These are phyloP conservation scores for Candida wancherniae DNA, from an alignment of 805 yeast species.

Conservation along the genomic window DNA sequence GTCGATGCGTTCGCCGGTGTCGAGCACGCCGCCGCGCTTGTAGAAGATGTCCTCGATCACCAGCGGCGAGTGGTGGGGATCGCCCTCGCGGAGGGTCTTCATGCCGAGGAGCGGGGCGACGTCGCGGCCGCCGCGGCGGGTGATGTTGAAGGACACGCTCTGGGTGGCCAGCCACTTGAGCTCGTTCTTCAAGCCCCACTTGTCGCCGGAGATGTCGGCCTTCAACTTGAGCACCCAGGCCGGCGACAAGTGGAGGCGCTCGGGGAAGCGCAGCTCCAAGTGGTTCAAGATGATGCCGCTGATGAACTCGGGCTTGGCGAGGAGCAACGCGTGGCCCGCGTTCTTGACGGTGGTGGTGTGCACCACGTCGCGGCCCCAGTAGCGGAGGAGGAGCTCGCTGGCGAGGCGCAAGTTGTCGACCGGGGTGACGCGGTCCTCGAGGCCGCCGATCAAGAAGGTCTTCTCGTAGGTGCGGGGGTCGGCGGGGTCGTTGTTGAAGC, in stretches of 20 bases:
- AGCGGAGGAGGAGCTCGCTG: slow-evolving; percentile 22
- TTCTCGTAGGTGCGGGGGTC: slow-evolving; percentile 35
- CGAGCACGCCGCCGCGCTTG: slow-evolving; percentile 12
- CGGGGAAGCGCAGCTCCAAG: slow-evolving; percentile 44
- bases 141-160: slow-evolving; percentile 44
- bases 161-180: slow-evolving; percentile 60
- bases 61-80: slow-evolving; percentile 54
- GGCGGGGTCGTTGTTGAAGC: slow-evolving; percentile 29
- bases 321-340: slow-evolving; percentile 63
- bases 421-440: slow-evolving; percentile 54
- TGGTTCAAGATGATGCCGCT: slow-evolving; percentile 61
- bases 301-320: slow-evolving; percentile 59
- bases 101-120: slow-evolving; percentile 56
- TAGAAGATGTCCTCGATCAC: slow-evolving; percentile 45
- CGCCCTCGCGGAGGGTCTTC: slow-evolving; percentile 70
- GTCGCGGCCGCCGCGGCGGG: slow-evolving; percentile 22
- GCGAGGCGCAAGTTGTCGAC: slow-evolving; percentile 29
- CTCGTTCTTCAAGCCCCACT: slow-evolving; percentile 78
- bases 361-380: slow-evolving; percentile 22
- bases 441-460: slow-evolving; percentile 56
- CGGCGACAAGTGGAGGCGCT: slow-evolving; percentile 50
- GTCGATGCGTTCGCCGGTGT: slow-evolving; percentile 21
- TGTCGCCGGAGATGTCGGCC: slow-evolving; percentile 60
- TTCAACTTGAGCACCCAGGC: slow-evolving; percentile 67
- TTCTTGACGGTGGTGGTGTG: slow-evolving; percentile 35